Base-by-base conservation (phyloP, 345 rosid species). In the Bretschneidera sinensis region DNA sequence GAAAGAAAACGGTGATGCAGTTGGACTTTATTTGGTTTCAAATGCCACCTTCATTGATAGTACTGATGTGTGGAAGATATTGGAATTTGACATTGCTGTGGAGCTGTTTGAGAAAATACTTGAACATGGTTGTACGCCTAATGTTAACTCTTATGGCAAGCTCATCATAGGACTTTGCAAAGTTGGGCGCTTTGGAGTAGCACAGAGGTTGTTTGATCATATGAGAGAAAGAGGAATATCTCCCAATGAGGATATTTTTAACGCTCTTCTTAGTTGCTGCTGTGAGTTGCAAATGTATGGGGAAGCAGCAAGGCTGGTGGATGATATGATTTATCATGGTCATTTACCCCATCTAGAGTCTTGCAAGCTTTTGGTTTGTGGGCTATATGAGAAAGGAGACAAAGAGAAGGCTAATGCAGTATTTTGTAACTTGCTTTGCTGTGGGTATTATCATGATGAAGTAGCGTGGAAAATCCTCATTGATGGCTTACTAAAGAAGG, bases 381-480 rank as follows among this genome's bases (percentile, higher is more conserved):
- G 86, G 56, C 74, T 89, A 18, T 86, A 83, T 63, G 73, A 76
- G 60, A 65, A 63, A 31, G 85, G 79, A 56, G 69, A 85, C 6
- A 63, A 70, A n/a, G 82, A 83, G 63, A 80, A 75, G 80, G 96
- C 85, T 57, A 64, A 58, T 55, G 64, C 52, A 14, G 72, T 83
- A 51, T 88, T 91, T 51, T 39, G 48, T 60, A 73, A 71, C 54
- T 64, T 88, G 72, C 84, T 91, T 66, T 61, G 9, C 47, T 81
- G 80, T 66, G 85, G 83, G 53, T 88, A 88, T 73, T 77, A 83
- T 64, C 43, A 65, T 60, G 96, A 91, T 67, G 98, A 91, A 71
- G 60, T 91, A 57, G 91, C 88, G 67, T 91, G 96, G 98, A 85
- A 83, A 59, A 78, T 91, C 55, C 77, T 91, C 61, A 59, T 88